A percentile compares a stretch with the other conserved stretches of the same genome.
phyloP scores from a whole-genome alignment of 176 grass and related monocot genomes.

The Lolium multiflorum region DNA sequence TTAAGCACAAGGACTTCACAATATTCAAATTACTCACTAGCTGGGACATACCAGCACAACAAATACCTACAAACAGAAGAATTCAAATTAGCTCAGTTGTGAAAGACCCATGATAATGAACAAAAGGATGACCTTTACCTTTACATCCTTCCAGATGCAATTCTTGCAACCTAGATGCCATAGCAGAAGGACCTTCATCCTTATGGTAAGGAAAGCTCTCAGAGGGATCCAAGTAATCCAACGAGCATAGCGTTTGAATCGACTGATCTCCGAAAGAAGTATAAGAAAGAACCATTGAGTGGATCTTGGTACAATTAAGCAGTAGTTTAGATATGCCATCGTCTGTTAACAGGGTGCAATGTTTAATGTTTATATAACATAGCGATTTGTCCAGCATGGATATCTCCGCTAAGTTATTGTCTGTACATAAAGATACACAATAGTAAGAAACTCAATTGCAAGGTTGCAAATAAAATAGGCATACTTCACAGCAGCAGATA shows the following conservation, averaged over 20 bases:
- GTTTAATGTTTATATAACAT: slow-evolving; percentile 74
- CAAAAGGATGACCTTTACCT: slow-evolving; percentile 44
- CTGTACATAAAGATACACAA: slow-evolving; percentile 36
- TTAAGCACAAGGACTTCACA: slow-evolving; percentile 60
- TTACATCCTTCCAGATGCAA: slow-evolving; percentile 64
- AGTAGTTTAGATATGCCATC: slow-evolving; percentile 64
- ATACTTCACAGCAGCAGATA: slow-evolving; percentile 25
- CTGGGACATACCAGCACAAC: slow-evolving; percentile 52
- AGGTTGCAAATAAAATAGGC: slow-evolving; percentile 3
- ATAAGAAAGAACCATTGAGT: slow-evolving; percentile 66
- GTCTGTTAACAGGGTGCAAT: slow-evolving; percentile 65
- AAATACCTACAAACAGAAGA: slow-evolving; percentile 44
- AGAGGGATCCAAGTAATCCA: slow-evolving; percentile 17
- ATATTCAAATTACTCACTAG: slow-evolving; percentile 51
- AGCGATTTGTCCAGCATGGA: slow-evolving; percentile 51
- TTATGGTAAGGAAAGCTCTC: slow-evolving; percentile 12
- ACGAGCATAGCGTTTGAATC: slow-evolving; percentile 46
- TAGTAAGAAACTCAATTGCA: slow-evolving; percentile 17
- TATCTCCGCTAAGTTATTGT: slow-evolving; percentile 52
- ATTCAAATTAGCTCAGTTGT: slow-evolving; percentile 32
- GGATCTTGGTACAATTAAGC: slow-evolving; percentile 55
- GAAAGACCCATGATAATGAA: background rate
- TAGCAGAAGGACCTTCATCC: slow-evolving; percentile 38
- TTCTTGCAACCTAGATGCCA: slow-evolving; percentile 59
- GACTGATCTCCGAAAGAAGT: slow-evolving; percentile 64